These are phyloP conservation scores for Meripilus lineatus DNA, from an alignment of 1,284 basidiomycete genomes.

Conservation along the genomic window DNA sequence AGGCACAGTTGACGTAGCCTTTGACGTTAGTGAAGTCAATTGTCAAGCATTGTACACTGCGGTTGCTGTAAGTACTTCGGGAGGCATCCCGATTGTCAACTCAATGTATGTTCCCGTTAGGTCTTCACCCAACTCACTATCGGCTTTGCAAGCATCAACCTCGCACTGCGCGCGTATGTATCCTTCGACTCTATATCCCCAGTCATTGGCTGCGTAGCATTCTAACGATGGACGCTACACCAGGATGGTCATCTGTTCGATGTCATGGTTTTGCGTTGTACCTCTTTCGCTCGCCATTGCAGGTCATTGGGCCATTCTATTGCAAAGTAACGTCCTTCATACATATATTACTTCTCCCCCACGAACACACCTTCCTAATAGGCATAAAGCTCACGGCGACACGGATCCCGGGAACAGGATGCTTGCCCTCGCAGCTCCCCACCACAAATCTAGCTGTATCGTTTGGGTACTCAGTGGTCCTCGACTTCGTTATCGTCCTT, in stretches of 20 bases:
- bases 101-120: no score
- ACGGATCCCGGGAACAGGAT: not conserved
- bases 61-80: slow-evolving; percentile 64
- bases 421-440: not conserved
- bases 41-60: slow-evolving; percentile 71
- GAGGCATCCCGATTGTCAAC: no score
- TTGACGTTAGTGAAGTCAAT: slow-evolving; percentile 43
- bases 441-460: not conserved
- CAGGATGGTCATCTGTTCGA: slow-evolving; percentile 65
- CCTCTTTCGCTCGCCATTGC: slow-evolving; percentile 52
- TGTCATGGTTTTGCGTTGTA: slow-evolving; percentile 48
- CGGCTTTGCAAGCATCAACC: not conserved
- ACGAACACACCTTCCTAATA: not conserved
- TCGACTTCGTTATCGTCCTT: slow-evolving; percentile 25
- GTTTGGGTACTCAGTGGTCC: slow-evolving; percentile 29
- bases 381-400: not conserved
- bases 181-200: no score
- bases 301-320: slow-evolving; percentile 67
- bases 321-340: slow-evolving; percentile 54
- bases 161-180: not conserved
- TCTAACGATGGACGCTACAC: no score
- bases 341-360: not conserved
- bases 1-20: not conserved
- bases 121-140: no score
- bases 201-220: no score